Conservation (phyloP, 2,329 filamentous ascomycete species). For the Colletotrichum sp. region DNA sequence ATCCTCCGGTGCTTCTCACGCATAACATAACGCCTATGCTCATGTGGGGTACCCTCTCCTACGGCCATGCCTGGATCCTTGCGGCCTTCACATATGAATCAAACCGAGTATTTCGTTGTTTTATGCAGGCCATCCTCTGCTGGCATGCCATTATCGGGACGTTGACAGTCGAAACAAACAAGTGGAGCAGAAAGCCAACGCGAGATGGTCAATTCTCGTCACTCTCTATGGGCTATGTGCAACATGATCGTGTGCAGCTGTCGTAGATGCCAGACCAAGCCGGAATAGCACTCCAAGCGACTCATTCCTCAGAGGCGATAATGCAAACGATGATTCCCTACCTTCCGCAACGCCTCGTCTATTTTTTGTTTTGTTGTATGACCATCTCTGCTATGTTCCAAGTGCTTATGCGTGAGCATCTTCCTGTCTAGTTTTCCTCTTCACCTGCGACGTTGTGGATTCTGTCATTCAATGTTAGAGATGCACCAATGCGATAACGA, state of each 20-base stretch:
- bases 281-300: background rate
- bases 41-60: background rate
- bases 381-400: background rate
- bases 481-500: background rate
- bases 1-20: background rate
- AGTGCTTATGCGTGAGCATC: background rate
- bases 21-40: background rate
- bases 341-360: background rate
- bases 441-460: slow-evolving; percentile 9
- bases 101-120: background rate
- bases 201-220: background rate
- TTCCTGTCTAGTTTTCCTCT: slow-evolving; percentile 7
- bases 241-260: background rate
- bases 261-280: background rate
- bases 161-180: background rate
- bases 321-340: background rate
- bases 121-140: background rate
- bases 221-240: background rate
- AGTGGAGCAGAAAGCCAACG: background rate
- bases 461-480: background rate
- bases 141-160: background rate
- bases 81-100: background rate
- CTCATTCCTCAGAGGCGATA: background rate
- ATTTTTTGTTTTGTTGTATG: background rate
- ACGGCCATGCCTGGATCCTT: background rate